Percentiles rank a stretch among this genome's conserved stretches.
Conservation (phyloP, 306 rosid species). For the Cercis canadensis region DNA sequence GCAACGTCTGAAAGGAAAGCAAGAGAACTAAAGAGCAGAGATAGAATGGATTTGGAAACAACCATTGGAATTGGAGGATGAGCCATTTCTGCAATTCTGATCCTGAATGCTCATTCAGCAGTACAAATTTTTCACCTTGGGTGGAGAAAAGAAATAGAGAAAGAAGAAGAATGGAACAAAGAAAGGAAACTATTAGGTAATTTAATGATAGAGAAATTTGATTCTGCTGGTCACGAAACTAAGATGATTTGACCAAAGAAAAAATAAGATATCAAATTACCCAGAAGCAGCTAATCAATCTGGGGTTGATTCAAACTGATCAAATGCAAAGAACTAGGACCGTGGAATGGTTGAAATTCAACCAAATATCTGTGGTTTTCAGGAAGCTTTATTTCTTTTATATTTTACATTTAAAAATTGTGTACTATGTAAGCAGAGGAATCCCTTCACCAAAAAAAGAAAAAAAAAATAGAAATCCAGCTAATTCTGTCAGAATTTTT, state of each 20-base stretch:
- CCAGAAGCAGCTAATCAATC: background rate
- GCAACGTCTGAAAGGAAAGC: constrained; percentile 22
- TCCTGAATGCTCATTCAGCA: too few relatives aligned
- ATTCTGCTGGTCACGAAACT: background rate
- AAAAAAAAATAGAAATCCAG: background rate
- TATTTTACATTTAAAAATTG: background rate
- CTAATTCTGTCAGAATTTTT: too few relatives aligned
- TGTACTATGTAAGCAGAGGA: background rate
- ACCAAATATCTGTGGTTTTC: too few relatives aligned
- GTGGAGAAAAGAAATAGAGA: background rate
- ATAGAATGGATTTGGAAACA: background rate
- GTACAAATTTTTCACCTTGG: too few relatives aligned
- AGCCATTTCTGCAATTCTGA: too few relatives aligned
- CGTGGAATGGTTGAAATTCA: background rate
- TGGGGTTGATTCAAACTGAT: background rate
- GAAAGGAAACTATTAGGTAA: background rate
- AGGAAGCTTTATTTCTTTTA: too few relatives aligned
- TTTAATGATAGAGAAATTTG: background rate
- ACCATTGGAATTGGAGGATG: too few relatives aligned
- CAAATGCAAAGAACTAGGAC: background rate
- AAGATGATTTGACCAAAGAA: background rate
- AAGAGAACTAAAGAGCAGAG: constrained; percentile 33
- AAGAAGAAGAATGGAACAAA: background rate
- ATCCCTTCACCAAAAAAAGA: background rate
- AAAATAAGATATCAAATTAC: background rate